Percentiles rank a stretch among this genome's conserved stretches.
These are phyloP conservation scores for Lathyrus sativus DNA, from an alignment of 306 rosid species.

Conservation along the genomic window DNA sequence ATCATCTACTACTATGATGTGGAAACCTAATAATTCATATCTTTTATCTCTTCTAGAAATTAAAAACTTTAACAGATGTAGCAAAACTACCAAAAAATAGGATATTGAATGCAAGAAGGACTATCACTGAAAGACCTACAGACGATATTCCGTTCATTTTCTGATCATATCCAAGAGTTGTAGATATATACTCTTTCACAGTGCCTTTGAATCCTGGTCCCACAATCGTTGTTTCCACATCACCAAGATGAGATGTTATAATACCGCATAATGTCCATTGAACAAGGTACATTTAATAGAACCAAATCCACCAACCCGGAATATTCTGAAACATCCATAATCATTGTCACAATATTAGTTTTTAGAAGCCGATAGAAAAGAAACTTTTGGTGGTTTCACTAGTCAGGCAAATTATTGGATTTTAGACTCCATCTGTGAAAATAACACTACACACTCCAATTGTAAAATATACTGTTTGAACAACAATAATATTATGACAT, in stretches of 20 bases:
- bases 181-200: conserved; percentile 64
- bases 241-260: conserved; percentile 88
- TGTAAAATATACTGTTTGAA: background rate
- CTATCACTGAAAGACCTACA: conserved; percentile 50
- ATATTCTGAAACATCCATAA: conserved; percentile 50
- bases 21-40: background rate
- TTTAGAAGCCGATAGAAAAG: background rate
- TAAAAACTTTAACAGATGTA: conserved; percentile 66
- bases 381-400: background rate
- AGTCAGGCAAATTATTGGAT: background rate
- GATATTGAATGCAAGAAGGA: conserved; percentile 60
- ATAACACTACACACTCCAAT: background rate
- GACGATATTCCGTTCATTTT: conserved; percentile 58
- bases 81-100: conserved; percentile 73
- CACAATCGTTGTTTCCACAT: conserved; percentile 55
- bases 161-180: conserved; percentile 55
- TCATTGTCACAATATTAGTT: background rate
- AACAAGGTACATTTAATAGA: conserved; percentile 82
- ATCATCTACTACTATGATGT: conserved; percentile 17
- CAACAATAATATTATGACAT: background rate
- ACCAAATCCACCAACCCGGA: conserved; percentile 95
- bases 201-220: conserved; percentile 78
- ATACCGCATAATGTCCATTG: conserved; percentile 90
- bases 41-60: conserved; percentile 75
- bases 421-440: background rate